Conservation (phyloP, 805 yeast species). For the Candida wancherniae region DNA sequence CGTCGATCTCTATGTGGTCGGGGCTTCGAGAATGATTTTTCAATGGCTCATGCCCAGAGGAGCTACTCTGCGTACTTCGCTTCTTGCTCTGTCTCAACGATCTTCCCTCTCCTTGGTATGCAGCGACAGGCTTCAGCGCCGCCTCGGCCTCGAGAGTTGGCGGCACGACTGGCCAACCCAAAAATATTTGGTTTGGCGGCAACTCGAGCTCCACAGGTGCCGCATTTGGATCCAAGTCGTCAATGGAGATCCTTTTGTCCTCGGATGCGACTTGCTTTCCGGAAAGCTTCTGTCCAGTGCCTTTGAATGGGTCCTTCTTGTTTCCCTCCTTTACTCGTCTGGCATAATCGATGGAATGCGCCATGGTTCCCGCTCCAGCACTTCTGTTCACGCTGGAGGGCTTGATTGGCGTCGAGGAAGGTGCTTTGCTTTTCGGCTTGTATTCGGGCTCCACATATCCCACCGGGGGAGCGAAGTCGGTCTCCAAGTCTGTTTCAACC, state of each 20-base stretch:
- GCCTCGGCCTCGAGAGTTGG: conserved; percentile 31
- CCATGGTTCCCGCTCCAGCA: conserved; percentile 68
- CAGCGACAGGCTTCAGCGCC: conserved; percentile 18
- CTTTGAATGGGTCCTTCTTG: conserved; percentile 38
- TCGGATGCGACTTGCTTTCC: conserved; percentile 42
- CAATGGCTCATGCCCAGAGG: conserved; percentile 40
- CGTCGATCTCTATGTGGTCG: conserved; percentile 75
- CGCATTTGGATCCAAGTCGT: conserved; percentile 49
- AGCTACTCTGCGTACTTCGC: conserved; percentile 50
- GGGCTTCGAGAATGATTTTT: conserved; percentile 68
- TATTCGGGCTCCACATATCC: conserved; percentile 92
- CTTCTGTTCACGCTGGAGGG: conserved; percentile 33
- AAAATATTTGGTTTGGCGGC: conserved; percentile 84
- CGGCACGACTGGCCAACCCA: conserved; percentile 78
- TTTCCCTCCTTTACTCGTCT: conserved; percentile 43
- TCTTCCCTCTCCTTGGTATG: conserved; percentile 68
- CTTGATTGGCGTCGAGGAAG: conserved; percentile 28
- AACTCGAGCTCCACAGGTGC: conserved; percentile 68
- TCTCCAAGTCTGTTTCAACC: conserved; percentile 92
- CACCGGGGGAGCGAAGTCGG: conserved; percentile 98
- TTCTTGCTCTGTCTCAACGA: conserved; percentile 67
- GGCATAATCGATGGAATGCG: conserved; percentile 63
- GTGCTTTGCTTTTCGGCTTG: conserved; percentile 38
- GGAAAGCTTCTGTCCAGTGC: conserved; percentile 67
- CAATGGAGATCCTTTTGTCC: conserved; percentile 29